These are phyloP conservation scores for Oryza meyeriana DNA, from an alignment of 176 grass and related monocot genomes.

Conservation along the genomic window DNA sequence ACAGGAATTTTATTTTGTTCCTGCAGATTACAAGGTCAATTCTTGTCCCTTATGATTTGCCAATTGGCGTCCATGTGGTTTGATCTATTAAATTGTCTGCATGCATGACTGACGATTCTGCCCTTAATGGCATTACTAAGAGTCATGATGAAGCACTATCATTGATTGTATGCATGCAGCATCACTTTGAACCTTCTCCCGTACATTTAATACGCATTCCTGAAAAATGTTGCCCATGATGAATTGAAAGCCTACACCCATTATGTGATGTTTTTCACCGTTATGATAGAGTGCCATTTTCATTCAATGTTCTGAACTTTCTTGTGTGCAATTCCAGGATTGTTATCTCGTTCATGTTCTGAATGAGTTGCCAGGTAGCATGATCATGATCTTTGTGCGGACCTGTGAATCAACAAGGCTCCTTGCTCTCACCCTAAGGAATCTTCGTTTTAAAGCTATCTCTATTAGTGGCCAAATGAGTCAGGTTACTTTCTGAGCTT, in stretches of 20 bases:
- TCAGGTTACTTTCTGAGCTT: slow-evolving; percentile 40
- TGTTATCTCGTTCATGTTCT: slow-evolving; percentile 23
- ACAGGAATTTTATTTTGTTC: slow-evolving; percentile 70
- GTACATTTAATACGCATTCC: not conserved
- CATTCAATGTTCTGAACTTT: not conserved
- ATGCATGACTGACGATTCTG: not conserved
- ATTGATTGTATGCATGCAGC: not conserved
- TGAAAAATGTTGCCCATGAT: not conserved
- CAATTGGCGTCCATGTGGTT: not conserved
- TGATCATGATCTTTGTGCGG: not conserved
- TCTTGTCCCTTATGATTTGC: not conserved
- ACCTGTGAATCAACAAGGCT: slow-evolving; percentile 14
- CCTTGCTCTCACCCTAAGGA: slow-evolving; percentile 25
- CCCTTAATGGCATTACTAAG: not conserved
- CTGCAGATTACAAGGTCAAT: slow-evolving; percentile 74
- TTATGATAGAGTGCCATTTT: not conserved
- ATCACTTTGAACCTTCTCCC: not conserved
- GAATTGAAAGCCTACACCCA: not conserved
- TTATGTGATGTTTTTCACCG: not conserved
- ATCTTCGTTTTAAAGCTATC: slow-evolving; percentile 81
- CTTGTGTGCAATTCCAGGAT: not conserved
- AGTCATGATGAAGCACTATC: not conserved
- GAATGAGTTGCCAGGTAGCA: slow-evolving; percentile 15
- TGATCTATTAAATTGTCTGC: not conserved
- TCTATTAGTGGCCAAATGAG: slow-evolving; percentile 80